Percentiles rank a stretch among this genome's conserved stretches.
These are phyloP conservation scores for Benincasa hispida DNA, from an alignment of 306 rosid species.

Conservation along the genomic window DNA sequence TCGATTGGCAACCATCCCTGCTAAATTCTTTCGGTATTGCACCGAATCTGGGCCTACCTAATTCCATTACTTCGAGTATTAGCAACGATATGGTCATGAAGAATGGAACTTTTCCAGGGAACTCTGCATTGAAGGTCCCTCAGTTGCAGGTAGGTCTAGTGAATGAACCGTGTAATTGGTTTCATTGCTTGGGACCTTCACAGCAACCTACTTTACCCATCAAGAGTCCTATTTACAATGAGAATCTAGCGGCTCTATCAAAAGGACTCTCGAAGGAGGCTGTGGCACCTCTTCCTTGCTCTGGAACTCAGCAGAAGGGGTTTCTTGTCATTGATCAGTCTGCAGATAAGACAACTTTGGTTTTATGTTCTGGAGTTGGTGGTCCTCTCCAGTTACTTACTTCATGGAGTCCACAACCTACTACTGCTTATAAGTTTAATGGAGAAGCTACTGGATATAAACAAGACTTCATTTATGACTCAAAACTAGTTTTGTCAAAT, in stretches of 20 bases:
- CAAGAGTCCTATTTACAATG: constrained; percentile 16
- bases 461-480: constrained; percentile 20
- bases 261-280: constrained; percentile 16
- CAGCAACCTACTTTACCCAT: constrained; percentile 39
- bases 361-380: constrained; percentile 45
- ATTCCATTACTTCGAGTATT: constrained; percentile 23
- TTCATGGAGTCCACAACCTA: constrained; percentile 32
- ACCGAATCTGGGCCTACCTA: constrained; percentile 34
- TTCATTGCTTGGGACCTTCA: constrained; percentile 45
- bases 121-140: constrained; percentile 29
- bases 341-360: constrained; percentile 50
- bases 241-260: constrained; percentile 10
- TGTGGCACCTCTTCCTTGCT: constrained; percentile 15
- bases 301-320: constrained; percentile 33
- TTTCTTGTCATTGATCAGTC: constrained; percentile 62
- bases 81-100: constrained; percentile 18
- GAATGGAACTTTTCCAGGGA: constrained; percentile 28
- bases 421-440: constrained; percentile 15
- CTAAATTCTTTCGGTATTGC: constrained; percentile 24
- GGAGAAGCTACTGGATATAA: constrained; percentile 16
- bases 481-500: constrained; percentile 29
- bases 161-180: constrained; percentile 63
- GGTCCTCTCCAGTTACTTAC: constrained; percentile 36
- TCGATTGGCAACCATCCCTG: constrained; percentile 45
- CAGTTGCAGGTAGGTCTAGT: constrained; percentile 28